Conservation (phyloP, 2,329 filamentous ascomycete genomes). For the Triangularia verruculosa region DNA sequence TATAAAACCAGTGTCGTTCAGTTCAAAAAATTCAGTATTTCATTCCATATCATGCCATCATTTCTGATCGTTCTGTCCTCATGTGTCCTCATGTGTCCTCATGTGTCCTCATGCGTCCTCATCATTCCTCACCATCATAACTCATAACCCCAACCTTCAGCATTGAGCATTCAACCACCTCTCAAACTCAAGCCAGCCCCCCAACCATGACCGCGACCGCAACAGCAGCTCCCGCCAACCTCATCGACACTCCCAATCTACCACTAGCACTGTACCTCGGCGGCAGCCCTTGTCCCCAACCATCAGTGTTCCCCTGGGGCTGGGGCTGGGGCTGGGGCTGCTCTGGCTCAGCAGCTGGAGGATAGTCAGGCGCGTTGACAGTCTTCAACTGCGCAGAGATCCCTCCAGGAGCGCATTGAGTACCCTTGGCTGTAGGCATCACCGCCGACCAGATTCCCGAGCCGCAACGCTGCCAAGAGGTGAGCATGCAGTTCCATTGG, state of each 20-base stretch:
- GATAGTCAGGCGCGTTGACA: not conserved
- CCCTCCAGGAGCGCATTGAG: not conserved
- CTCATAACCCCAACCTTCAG: not conserved
- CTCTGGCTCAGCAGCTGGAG: not conserved
- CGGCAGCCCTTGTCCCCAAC: not conserved
- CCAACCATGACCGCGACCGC: not conserved
- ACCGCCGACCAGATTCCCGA: not conserved
- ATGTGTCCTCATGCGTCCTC: not conserved
- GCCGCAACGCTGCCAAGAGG: not conserved
- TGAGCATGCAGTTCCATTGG: constrained; percentile 1
- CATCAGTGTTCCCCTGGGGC: not conserved
- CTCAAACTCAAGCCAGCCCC: not conserved
- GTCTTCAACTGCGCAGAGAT: not conserved
- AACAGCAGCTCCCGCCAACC: not conserved
- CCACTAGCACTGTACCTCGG: not conserved
- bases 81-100: not conserved
- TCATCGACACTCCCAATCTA: not conserved
- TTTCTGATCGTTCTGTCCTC: not conserved
- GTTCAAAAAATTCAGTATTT: too few species aligned
- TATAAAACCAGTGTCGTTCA: too few species aligned
- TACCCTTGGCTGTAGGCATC: not conserved
- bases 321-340: not conserved
- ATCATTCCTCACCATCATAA: not conserved
- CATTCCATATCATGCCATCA: too few species aligned
- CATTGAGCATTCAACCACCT: not conserved